A percentile compares a stretch with the other conserved stretches of the same genome.
Conservation (phyloP, 192 early-diverging fungal genomes). For the Rhizoclosmatium globosum region DNA sequence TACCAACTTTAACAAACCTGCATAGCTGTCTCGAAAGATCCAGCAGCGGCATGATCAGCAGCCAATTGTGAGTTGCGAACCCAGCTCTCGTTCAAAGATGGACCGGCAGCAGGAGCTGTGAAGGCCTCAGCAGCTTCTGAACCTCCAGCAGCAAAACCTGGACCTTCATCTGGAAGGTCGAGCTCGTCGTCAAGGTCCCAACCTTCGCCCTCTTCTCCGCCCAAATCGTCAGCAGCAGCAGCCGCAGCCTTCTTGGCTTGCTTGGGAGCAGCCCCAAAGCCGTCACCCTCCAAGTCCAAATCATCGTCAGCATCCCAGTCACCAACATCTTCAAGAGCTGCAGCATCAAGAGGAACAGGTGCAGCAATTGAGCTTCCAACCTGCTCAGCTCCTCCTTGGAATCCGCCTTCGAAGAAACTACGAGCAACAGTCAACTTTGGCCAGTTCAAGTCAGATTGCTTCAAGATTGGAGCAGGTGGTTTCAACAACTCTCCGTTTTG, state of each 20-base stretch:
- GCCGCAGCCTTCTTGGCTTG: constrained; percentile 38
- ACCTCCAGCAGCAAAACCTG: constrained; percentile 52
- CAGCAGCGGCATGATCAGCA: constrained; percentile 94
- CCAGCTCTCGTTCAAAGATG: constrained; percentile 77
- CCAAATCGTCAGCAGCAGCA: constrained; percentile 50
- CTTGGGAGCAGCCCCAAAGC: constrained; percentile 38
- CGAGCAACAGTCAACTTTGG: constrained; percentile 85
- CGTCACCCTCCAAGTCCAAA: constrained; percentile 61
- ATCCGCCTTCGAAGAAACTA: constrained; percentile 81
- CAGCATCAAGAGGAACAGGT: constrained; percentile 62
- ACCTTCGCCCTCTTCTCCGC: constrained; percentile 68
- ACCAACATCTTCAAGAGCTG: constrained; percentile 68
- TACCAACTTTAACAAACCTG: constrained; percentile 59
- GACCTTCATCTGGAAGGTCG: constrained; percentile 72
- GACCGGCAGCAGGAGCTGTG: constrained; percentile 79
- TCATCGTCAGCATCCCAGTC: constrained; percentile 86
- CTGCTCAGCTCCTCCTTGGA: constrained; percentile 32
- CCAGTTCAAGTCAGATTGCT: constrained; percentile 88
- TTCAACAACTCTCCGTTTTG: constrained; percentile 65
- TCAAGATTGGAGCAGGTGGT: constrained; percentile 75
- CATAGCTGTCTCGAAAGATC: constrained; percentile 96
- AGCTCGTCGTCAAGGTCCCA: constrained; percentile 86
- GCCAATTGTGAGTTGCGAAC: constrained; percentile 85
- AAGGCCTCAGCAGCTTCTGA: constrained; percentile 65
- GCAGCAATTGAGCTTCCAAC: constrained; percentile 52